Evolutionary conservation across 352 stramenopile species (phyloP), one percentile per base, ranked within the genome.

Genomic region (Thalassiosira hispida): DNA sequence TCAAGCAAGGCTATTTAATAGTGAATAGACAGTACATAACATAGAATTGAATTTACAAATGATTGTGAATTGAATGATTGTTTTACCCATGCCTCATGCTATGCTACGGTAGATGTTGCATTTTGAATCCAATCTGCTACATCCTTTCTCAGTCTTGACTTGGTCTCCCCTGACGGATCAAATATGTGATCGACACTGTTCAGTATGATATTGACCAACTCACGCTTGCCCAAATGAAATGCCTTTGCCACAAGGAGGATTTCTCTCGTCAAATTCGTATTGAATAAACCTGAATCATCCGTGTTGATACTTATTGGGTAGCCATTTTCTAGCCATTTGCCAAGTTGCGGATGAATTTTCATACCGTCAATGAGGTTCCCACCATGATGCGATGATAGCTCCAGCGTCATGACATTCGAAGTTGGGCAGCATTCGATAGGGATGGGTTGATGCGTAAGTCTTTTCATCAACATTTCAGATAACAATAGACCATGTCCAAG

Each of bases 381-480:
- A 33, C 62, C 51, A 74, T 73, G 88, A 93, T 71, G 94, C 44
- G 87, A 84, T 60, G 95, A 95, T 46, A 96, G 88, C 49, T 93
- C 94, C 59, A 98, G 86, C 18, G 95, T 98, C 85, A 97, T 93
- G 25, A 97, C 91, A 82, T 98, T 98, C 16, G 94, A 98, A 5
- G 95, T 98, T 20, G 97, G 89, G 81, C 96, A 98, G 4, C 95
- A 85, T 84, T 98, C 96, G 49, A 98, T 93, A 4, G 95, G 95
- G 64, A 98, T 96, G 18, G 84, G 85, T 14, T 89, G 64, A 20
- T 55, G 31, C 22, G 93, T 68, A 76, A 98, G 91, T 62, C 90
- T 87, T 46, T 91, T 23, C 80, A 96, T 95, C 11, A 95, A 86
- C 12, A 70, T 68, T 31, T 95, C 80, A 2, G 94, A 88, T 14